Conservation (phyloP, 1,284 basidiomycete species). For the Fomitiporia mediterranea region DNA sequence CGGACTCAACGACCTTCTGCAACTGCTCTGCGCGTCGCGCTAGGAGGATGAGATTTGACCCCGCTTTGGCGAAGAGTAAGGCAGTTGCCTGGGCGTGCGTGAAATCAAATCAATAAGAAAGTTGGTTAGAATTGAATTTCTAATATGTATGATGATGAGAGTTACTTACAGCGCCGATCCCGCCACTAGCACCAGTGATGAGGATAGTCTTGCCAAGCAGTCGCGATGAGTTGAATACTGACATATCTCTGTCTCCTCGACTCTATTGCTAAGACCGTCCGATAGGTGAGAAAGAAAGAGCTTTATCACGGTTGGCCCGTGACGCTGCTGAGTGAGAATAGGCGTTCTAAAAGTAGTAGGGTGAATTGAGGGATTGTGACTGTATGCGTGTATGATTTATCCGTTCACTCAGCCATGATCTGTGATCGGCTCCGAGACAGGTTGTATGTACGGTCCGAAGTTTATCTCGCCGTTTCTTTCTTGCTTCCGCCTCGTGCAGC, state of each 20-base stretch:
- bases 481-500: too few relatives aligned
- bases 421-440: neutral
- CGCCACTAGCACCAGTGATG: conserved; percentile 81
- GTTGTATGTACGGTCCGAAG: too few relatives aligned
- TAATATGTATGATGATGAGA: neutral
- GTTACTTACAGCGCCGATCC: conserved; percentile 68
- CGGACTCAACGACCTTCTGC: conserved; percentile 59
- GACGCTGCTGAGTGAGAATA: too few relatives aligned
- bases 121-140: neutral
- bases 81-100: conserved; percentile 61
- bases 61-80: conserved; percentile 78
- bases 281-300: neutral
- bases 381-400: neutral
- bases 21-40: conserved; percentile 67
- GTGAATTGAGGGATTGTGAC: neutral
- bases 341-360: neutral
- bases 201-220: conserved; percentile 82
- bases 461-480: too few relatives aligned
- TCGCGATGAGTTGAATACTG: conserved; percentile 73
- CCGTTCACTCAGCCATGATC: neutral
- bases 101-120: conserved; percentile 8
- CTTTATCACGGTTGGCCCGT: too few relatives aligned
- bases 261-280: neutral
- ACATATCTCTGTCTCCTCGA: conserved; percentile 42
- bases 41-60: conserved; percentile 72